A percentile compares a stretch with the other conserved stretches of the same genome.
Evolutionary conservation across 192 early-diverging fungal species (phyloP).

Genomic region (Pilaira anomala): DNA sequence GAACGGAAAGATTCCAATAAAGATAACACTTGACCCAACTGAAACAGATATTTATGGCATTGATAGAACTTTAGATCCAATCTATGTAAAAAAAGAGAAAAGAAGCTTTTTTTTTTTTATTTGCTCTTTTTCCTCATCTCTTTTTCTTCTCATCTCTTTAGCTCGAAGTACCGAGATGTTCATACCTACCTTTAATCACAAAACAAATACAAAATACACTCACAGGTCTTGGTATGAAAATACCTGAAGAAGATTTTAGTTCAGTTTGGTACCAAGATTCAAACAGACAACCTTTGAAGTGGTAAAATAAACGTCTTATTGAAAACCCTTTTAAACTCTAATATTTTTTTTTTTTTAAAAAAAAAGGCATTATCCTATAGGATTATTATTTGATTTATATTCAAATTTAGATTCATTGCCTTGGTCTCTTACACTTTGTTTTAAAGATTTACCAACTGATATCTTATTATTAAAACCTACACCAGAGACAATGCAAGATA

Average conservation of each 20-base stretch:
- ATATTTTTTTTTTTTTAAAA: conserved; percentile 5
- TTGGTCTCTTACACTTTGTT: conserved; percentile 78
- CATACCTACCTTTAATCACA: conserved; percentile 59
- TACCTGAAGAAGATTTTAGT: conserved; percentile 42
- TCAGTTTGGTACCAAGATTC: conserved; percentile 71
- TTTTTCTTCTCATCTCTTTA: conserved; percentile 17
- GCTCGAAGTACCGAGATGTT: conserved; percentile 55
- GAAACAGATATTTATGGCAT: conserved; percentile 25
- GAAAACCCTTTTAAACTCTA: too few species aligned
- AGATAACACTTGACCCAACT: conserved; percentile 15
- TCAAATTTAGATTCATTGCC: conserved; percentile 48
- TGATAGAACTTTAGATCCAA: conserved; percentile 21
- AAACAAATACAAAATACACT: conserved; percentile 48
- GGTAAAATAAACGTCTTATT: conserved; percentile 53
- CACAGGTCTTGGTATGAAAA: conserved; percentile 39
- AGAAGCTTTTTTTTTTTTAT: not conserved
- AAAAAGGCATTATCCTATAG: conserved; percentile 82
- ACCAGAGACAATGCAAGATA: conserved; percentile 60
- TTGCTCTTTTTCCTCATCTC: not conserved
- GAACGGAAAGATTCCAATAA: conserved; percentile 33
- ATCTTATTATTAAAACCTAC: conserved; percentile 61
- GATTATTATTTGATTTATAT: conserved; percentile 71
- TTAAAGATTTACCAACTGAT: conserved; percentile 66
- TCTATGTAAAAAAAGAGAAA: conserved; percentile 32
- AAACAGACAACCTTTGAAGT: conserved; percentile 69